A percentile compares a stretch with the other conserved stretches of the same genome.
phyloP scores from a whole-genome alignment of 306 rosid genomes.

The Prunus padus region DNA sequence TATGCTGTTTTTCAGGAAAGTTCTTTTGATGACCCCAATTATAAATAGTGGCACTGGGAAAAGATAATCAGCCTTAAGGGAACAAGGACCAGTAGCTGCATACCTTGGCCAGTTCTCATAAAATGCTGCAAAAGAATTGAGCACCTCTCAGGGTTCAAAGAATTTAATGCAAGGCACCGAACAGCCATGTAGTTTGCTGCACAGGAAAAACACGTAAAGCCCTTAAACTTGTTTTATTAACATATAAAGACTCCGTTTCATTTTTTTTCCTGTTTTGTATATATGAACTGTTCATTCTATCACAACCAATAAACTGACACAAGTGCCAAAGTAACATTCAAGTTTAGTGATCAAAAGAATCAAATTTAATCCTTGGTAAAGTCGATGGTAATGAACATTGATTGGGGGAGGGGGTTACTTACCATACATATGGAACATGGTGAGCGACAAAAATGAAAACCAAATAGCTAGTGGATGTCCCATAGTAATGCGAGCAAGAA shows the following conservation, averaged over 20 bases:
- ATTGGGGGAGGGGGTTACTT: slow-evolving; percentile 12
- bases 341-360: neutral
- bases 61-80: neutral
- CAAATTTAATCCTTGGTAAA: neutral
- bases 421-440: slow-evolving; percentile 88
- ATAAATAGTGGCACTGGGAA: neutral
- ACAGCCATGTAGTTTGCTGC: slow-evolving; percentile 94
- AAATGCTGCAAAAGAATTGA: slow-evolving; percentile 76
- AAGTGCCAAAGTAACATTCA: neutral
- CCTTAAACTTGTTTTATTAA: neutral
- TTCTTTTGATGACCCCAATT: neutral
- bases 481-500: slow-evolving; percentile 71
- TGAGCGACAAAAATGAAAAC: slow-evolving; percentile 72
- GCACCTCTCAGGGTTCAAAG: slow-evolving; percentile 79
- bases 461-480: slow-evolving; percentile 77
- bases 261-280: too few species aligned
- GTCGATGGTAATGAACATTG: neutral
- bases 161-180: slow-evolving; percentile 67
- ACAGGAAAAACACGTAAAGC: slow-evolving; percentile 9
- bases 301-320: neutral
- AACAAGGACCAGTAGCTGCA: slow-evolving; percentile 8
- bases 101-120: slow-evolving; percentile 71
- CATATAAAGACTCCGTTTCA: neutral
- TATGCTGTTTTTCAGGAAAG: neutral
- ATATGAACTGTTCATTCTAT: neutral